Evolutionary conservation across 2,329 filamentous ascomycete genomes (phyloP).

Genomic region (Cladosporium sp.): DNA sequence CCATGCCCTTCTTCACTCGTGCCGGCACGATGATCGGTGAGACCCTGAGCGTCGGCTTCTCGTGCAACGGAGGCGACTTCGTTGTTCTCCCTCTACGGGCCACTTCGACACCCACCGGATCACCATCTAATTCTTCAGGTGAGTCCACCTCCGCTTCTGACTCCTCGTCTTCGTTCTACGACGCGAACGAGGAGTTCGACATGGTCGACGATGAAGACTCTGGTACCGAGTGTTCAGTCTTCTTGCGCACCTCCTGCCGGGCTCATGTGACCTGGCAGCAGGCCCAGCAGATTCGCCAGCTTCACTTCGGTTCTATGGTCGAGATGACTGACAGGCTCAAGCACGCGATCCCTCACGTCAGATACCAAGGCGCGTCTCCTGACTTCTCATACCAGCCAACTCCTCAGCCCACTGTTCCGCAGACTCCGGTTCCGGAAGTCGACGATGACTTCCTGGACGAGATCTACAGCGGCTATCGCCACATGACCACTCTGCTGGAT

Average conservation of each 20-base stretch:
- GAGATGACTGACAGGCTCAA: background rate
- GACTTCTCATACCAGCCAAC: background rate
- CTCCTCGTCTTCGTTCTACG: background rate
- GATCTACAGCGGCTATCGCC: background rate
- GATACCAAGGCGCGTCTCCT: background rate
- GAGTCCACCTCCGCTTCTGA: background rate
- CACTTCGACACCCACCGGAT: background rate
- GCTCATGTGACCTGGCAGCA: background rate
- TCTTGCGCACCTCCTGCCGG: no score
- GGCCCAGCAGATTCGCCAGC: background rate
- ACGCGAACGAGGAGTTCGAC: background rate
- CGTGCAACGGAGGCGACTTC: background rate
- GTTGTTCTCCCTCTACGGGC: background rate
- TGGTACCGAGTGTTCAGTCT: background rate
- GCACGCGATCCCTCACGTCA: background rate
- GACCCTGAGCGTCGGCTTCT: background rate
- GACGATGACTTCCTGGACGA: background rate
- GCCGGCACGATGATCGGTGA: background rate
- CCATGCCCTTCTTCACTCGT: background rate
- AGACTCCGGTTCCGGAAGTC: background rate
- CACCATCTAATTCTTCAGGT: background rate
- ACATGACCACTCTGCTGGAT: background rate
- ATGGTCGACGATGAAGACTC: background rate
- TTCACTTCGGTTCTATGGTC: background rate
- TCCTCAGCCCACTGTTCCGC: background rate